phyloP scores from a whole-genome alignment of 768 basidiomycete genomes.

The Lyophyllum decastes region DNA sequence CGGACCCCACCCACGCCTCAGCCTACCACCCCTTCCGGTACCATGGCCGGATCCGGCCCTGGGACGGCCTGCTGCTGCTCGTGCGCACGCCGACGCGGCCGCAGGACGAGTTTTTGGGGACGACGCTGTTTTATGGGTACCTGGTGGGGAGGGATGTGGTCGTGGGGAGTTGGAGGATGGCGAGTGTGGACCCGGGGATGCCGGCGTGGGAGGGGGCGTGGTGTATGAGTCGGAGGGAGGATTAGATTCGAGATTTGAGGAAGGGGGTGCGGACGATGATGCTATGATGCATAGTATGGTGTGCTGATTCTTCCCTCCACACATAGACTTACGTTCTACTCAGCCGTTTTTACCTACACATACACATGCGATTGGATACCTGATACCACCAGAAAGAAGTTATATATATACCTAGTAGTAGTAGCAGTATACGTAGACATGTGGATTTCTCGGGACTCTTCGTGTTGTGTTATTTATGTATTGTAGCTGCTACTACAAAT shows the following conservation, averaged over 20 bases:
- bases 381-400: no score
- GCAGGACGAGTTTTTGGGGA: slow-evolving; percentile 17
- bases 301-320: no score
- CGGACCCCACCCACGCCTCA: slow-evolving; percentile 6
- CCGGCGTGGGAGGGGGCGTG: slow-evolving; percentile 68
- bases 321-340: no score
- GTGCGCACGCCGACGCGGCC: not conserved
- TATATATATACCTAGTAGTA: no score
- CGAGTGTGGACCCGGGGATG: slow-evolving; percentile 40
- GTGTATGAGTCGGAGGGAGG: slow-evolving; percentile 51
- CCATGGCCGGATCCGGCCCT: slow-evolving; percentile 10
- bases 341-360: no score
- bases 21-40: slow-evolving; percentile 2
- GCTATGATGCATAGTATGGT: no score
- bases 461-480: no score
- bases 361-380: no score
- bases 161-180: slow-evolving; percentile 72
- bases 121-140: slow-evolving; percentile 68
- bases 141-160: slow-evolving; percentile 63
- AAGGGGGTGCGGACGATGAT: no score
- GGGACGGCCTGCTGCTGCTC: slow-evolving; percentile 8
- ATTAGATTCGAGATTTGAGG: slow-evolving; percentile 1
- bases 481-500: no score
- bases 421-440: no score
- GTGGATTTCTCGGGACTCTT: no score